Evolutionary conservation across 73 alveolate species (phyloP).

Genomic region (Paramecium caudatum): DNA sequence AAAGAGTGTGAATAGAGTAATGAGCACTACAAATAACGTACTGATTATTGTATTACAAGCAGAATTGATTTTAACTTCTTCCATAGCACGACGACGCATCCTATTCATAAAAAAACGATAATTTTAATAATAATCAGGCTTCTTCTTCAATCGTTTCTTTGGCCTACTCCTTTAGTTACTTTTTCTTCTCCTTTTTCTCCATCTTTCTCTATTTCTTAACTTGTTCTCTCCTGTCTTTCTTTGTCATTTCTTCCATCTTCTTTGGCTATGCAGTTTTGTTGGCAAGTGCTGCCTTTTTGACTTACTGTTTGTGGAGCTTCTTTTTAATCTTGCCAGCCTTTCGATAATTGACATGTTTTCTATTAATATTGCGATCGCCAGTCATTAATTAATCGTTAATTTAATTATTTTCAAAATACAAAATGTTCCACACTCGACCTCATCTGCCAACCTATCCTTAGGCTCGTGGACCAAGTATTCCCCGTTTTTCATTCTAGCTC

Average conservation of each 20-base stretch:
- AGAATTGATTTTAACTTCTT: neutral
- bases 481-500: neutral
- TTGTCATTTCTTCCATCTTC: slow-evolving; percentile 60
- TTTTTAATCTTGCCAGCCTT: slow-evolving; percentile 60
- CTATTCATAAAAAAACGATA: slow-evolving; percentile 5
- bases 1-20: neutral
- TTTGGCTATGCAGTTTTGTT: slow-evolving; percentile 41
- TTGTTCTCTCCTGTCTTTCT: slow-evolving; percentile 57
- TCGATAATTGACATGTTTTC: slow-evolving; percentile 51
- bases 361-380: slow-evolving; percentile 63
- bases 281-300: slow-evolving; percentile 45
- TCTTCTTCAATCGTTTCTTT: slow-evolving; percentile 43
- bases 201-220: slow-evolving; percentile 28
- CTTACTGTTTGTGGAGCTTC: slow-evolving; percentile 21
- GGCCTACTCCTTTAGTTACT: neutral
- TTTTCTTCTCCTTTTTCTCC: slow-evolving; percentile 16
- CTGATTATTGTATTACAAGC: slow-evolving; percentile 37
- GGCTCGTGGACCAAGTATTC: slow-evolving; percentile 7
- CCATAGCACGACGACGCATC: neutral
- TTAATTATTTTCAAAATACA: slow-evolving; percentile 20
- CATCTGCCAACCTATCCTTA: slow-evolving; percentile 54
- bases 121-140: neutral
- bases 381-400: slow-evolving; percentile 69
- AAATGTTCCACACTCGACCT: slow-evolving; percentile 42
- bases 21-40: slow-evolving; percentile 33